Percentiles rank a stretch among this genome's conserved stretches.
Conservation (phyloP, 176 grass and related monocot genomes). For the Zoysia japonica region DNA sequence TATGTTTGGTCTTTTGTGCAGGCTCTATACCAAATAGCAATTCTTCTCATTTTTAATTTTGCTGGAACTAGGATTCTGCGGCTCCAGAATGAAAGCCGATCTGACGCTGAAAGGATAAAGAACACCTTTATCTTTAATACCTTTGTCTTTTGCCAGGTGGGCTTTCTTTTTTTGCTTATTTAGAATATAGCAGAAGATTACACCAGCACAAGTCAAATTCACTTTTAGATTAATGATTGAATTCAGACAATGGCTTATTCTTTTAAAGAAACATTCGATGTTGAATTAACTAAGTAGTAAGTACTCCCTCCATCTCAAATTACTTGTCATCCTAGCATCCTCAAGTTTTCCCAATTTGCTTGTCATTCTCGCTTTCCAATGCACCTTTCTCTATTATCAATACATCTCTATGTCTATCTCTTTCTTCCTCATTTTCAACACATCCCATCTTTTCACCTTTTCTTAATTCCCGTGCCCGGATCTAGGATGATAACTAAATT, state of each 20-base stretch:
- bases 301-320: no score
- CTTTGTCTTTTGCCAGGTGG: slow-evolving; percentile 88
- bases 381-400: no score
- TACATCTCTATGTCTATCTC: no score
- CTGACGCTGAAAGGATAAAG: slow-evolving; percentile 62
- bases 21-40: slow-evolving; percentile 84
- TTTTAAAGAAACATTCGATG: background rate
- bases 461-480: no score
- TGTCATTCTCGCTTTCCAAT: no score
- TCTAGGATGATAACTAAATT: no score
- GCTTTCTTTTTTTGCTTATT: slow-evolving; percentile 22
- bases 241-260: background rate
- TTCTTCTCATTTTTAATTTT: slow-evolving; percentile 86
- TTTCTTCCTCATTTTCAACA: no score
- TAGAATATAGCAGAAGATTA: background rate
- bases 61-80: slow-evolving; percentile 61
- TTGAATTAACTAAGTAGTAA: slow-evolving; percentile 1
- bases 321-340: no score
- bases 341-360: no score
- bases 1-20: slow-evolving; percentile 33
- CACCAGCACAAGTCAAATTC: background rate
- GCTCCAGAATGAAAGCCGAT: slow-evolving; percentile 57
- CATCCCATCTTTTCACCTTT: no score
- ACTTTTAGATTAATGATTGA: slow-evolving; percentile 14
- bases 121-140: slow-evolving; percentile 96